Evolutionary conservation across 805 yeast species (phyloP).

Genomic region (Middelhovenomyces tepae): DNA sequence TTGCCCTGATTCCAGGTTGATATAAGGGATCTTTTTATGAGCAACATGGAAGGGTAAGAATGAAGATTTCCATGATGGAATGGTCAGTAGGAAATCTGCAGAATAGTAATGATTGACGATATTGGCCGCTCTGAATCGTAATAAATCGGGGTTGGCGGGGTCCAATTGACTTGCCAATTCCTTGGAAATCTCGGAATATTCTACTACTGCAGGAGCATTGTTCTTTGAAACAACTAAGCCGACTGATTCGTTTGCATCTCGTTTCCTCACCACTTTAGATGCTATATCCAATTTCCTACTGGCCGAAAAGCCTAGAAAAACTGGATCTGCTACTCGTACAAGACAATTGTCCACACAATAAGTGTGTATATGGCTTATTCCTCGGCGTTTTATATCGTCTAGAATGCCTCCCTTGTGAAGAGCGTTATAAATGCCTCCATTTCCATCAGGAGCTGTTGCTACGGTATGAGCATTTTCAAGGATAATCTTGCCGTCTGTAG

Average conservation of each 20-base stretch:
- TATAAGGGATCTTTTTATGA: constrained; percentile 69
- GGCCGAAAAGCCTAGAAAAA: constrained; percentile 77
- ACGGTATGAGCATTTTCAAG: constrained; percentile 46
- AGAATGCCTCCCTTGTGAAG: constrained; percentile 54
- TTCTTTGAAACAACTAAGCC: constrained; percentile 70
- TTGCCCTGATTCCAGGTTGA: constrained; percentile 40
- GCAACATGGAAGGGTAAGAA: constrained; percentile 91
- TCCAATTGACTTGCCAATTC: constrained; percentile 65
- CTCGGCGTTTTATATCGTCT: constrained; percentile 55
- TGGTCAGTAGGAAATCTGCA: constrained; percentile 53
- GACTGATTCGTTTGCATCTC: constrained; percentile 78
- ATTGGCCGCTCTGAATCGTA: constrained; percentile 85
- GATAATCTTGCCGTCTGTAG: constrained; percentile 62
- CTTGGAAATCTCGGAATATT: constrained; percentile 79
- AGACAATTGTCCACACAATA: constrained; percentile 94
- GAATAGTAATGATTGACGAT: constrained; percentile 95
- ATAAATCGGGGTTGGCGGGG: constrained; percentile 38
- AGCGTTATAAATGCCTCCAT: constrained; percentile 93
- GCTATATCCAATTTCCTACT: constrained; percentile 61
- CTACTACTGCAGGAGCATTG: constrained; percentile 78
- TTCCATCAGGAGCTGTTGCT: constrained; percentile 93
- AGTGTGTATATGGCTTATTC: constrained; percentile 86
- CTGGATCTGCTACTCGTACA: constrained; percentile 90
- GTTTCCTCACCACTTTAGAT: constrained; percentile 90
- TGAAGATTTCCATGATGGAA: constrained; percentile 51